Evolutionary conservation across 2,329 filamentous ascomycete species (phyloP).

Genomic region (Corinectria fuckeliana): DNA sequence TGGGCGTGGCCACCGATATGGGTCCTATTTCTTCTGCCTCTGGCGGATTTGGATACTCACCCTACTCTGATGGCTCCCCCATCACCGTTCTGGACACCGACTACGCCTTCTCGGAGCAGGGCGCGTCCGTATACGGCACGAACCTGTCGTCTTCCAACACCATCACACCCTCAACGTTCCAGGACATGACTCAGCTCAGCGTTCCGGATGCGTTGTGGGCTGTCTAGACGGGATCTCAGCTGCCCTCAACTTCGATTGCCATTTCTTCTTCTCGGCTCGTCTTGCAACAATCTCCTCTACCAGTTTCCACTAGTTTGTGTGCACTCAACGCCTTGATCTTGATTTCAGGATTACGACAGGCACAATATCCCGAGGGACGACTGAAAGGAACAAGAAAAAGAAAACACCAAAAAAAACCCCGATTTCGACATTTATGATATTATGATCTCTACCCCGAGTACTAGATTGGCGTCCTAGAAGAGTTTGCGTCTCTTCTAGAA

Average conservation of each 20-base stretch:
- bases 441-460: constrained; percentile 8
- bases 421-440: constrained; percentile 10
- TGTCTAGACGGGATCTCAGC: constrained; percentile 12
- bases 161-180: constrained; percentile 36
- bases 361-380: constrained; percentile 25
- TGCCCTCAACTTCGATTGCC: neutral
- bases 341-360: constrained; percentile 7
- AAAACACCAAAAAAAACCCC: constrained; percentile 27
- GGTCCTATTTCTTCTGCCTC: constrained; percentile 37
- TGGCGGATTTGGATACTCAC: constrained; percentile 30
- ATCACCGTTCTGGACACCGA: constrained; percentile 31
- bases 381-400: constrained; percentile 24
- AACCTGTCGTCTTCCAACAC: constrained; percentile 39
- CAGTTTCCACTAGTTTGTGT: constrained; percentile 27
- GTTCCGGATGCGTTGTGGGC: constrained; percentile 32
- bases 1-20: constrained; percentile 27
- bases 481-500: neutral
- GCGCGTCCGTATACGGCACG: constrained; percentile 34
- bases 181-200: constrained; percentile 35
- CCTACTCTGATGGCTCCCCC: constrained; percentile 32
- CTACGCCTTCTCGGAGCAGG: constrained; percentile 37
- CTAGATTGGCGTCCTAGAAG: constrained; percentile 10
- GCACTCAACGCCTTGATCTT: constrained; percentile 9
- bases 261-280: constrained; percentile 17
- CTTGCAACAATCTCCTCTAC: constrained; percentile 19